Conservation (phyloP, 768 basidiomycete genomes). For the Psilocybe cubensis region DNA sequence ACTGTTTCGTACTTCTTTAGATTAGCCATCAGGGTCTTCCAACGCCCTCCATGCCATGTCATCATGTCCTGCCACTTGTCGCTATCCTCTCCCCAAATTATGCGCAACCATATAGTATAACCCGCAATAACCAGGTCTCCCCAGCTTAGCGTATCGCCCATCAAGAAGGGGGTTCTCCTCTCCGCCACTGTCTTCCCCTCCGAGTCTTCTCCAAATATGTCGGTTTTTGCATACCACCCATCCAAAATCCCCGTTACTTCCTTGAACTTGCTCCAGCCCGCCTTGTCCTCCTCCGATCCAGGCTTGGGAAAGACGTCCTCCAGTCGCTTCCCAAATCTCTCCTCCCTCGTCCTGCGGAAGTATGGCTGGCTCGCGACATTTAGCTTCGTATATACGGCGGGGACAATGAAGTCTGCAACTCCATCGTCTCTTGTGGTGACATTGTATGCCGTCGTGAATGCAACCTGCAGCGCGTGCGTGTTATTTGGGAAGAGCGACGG, state of each 20-base stretch:
- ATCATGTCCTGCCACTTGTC: conserved; percentile 36
- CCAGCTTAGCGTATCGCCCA: conserved; percentile 35
- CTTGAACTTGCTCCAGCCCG: conserved; percentile 26
- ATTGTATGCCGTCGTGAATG: conserved; percentile 11
- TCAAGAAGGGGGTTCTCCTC: conserved; percentile 25
- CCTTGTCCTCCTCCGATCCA: conserved; percentile 19
- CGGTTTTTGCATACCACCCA: conserved; percentile 24
- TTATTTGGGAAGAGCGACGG: conserved; percentile 36
- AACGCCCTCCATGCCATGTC: conserved; percentile 35
- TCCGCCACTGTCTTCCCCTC: conserved; percentile 10
- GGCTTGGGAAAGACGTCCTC: conserved; percentile 23
- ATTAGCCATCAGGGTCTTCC: conserved; percentile 27
- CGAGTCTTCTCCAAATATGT: neutral
- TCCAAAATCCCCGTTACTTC: conserved; percentile 20
- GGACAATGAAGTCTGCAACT: conserved; percentile 11
- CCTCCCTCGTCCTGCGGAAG: conserved; percentile 22
- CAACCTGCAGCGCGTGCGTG: conserved; percentile 15
- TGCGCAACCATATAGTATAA: conserved; percentile 19
- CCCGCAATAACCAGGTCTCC: conserved; percentile 42
- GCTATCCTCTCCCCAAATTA: conserved; percentile 33
- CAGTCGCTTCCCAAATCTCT: conserved; percentile 19
- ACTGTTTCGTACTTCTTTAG: conserved; percentile 26
- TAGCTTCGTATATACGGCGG: conserved; percentile 6
- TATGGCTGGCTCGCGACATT: conserved; percentile 19
- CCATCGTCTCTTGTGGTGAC: neutral